These are phyloP conservation scores for Russula sp. DNA, from an alignment of 768 basidiomycete genomes.

Conservation along the genomic window DNA sequence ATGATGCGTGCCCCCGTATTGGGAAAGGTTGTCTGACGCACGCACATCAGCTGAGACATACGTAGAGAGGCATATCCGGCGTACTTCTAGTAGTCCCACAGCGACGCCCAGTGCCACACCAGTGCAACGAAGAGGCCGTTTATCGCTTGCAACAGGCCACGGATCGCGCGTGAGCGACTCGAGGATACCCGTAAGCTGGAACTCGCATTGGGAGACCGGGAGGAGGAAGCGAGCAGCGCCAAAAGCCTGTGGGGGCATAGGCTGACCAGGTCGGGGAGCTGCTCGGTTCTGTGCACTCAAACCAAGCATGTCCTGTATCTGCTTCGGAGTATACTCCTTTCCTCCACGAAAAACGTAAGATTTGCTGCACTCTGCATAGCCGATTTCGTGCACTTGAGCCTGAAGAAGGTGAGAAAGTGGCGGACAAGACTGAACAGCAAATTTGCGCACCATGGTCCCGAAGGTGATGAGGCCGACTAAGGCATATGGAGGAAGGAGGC, in stretches of 20 bases:
- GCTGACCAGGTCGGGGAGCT: conserved; percentile 81
- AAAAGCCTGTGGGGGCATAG: conserved; percentile 70
- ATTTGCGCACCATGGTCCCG: conserved; percentile 82
- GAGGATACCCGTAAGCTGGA: conserved; percentile 89
- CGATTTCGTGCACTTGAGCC: conserved; percentile 98
- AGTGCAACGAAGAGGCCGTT: conserved; percentile 88
- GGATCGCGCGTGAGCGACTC: conserved; percentile 86
- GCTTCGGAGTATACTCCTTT: conserved; percentile 94
- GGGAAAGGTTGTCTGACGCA: conserved; percentile 72
- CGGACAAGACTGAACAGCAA: not conserved
- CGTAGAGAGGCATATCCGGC: conserved; percentile 14
- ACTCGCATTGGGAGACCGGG: conserved; percentile 89
- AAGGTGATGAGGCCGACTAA: conserved; percentile 94
- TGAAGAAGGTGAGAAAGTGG: conserved; percentile 31
- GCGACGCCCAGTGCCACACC: conserved; percentile 94
- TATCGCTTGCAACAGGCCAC: conserved; percentile 96
- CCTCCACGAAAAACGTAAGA: conserved; percentile 98
- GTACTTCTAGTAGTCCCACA: conserved; percentile 81
- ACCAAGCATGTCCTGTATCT: conserved; percentile 97
- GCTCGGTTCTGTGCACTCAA: conserved; percentile 73
- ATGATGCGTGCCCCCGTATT: conserved; percentile 96
- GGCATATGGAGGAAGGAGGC: conserved; percentile 87
- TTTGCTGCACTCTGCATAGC: conserved; percentile 93
- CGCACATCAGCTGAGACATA: not conserved
- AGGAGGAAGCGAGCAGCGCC: conserved; percentile 90